Conservation (phyloP, 164 flowering plant species). For the Santalum album region DNA sequence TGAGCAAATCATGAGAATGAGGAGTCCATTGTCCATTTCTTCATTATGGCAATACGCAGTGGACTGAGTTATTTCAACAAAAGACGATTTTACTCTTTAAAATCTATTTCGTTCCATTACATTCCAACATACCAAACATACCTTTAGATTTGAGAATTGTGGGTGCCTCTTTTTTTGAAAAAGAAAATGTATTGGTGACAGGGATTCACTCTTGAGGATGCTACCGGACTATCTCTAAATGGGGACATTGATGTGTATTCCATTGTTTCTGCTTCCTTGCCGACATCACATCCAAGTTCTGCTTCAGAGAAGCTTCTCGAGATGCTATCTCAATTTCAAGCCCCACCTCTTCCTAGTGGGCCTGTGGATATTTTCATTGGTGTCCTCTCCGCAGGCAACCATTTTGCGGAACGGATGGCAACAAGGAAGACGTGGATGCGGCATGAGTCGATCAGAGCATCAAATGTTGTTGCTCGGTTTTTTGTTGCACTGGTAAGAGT, state of each 20-base stretch:
- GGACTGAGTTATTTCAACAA: no score
- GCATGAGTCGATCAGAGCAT: slow-evolving; percentile 37
- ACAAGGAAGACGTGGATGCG: slow-evolving; percentile 77
- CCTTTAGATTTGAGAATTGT: neutral
- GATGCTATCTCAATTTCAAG: slow-evolving; percentile 30
- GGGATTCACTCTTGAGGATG: slow-evolving; percentile 96
- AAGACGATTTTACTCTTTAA: no score
- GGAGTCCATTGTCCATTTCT: no score
- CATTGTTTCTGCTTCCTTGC: slow-evolving; percentile 77
- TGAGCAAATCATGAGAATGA: no score
- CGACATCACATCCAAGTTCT: slow-evolving; percentile 75
- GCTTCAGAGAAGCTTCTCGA: slow-evolving; percentile 76
- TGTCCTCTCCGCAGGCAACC: slow-evolving; percentile 34
- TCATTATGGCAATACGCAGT: no score
- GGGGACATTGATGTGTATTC: slow-evolving; percentile 78
- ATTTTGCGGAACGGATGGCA: slow-evolving; percentile 59
- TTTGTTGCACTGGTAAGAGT: slow-evolving; percentile 55
- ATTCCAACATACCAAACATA: no score
- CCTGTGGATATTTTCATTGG: slow-evolving; percentile 34
- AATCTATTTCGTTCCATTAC: no score
- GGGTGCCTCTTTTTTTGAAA: slow-evolving; percentile 6
- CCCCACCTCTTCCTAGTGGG: slow-evolving; percentile 19
- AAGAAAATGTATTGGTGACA: slow-evolving; percentile 14
- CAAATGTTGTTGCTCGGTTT: slow-evolving; percentile 51
- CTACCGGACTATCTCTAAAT: slow-evolving; percentile 75